Base-by-base conservation (phyloP, 2,329 filamentous ascomycete species). In the Verticillium albo-atrum region DNA sequence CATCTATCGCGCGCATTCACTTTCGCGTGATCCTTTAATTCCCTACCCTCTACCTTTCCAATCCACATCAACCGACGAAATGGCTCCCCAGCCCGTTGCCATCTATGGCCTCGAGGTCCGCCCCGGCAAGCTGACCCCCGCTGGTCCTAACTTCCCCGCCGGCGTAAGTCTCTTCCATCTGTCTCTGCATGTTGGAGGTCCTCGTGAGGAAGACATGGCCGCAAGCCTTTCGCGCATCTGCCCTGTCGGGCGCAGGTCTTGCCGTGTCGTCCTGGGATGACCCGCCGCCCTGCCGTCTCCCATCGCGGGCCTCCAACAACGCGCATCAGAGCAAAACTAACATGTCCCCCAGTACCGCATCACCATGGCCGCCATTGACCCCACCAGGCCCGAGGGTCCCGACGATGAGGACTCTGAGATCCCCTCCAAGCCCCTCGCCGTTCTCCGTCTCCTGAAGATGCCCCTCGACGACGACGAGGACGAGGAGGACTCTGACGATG, bases 341-440 rank as follows among this genome's bases (percentile, higher is more conserved):
- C 63, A 65, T n/a, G 54, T n/a, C n/a, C 56, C 55, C 28, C 70
- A 97, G 93, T 96, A 97, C 80, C 92, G 92, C 74, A 92, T 99
- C 72, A 98, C 93, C 70, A 99, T 99, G 95, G 95, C 96, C 70
- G 95, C 95, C 66, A 89, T 99, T 74, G 94, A 99, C 74, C 95
- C 95, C 60, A 92, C 86, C 70, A 90, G 90, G 68, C 82, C 86
- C 68, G 90, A 90, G 68, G 82, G 86, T 68, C 83, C 88, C 35
- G 84, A 91, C 74, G 87, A 88, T 66, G 81, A 82, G 60, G 82
- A 84, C 57, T 83, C 82, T 68, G 86, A 88, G 70, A 76, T 84
- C 61, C 84, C 84, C 68, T 75, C 78, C 60, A 76, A 87, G 63
- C 84, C 88, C 68, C 90, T 93, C 68, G 90, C 95, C 58, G 99